Evolutionary conservation across 2,329 filamentous ascomycete genomes (phyloP), one percentile per base, ranked within the genome.

Genomic region (Colletotrichum phormii): DNA sequence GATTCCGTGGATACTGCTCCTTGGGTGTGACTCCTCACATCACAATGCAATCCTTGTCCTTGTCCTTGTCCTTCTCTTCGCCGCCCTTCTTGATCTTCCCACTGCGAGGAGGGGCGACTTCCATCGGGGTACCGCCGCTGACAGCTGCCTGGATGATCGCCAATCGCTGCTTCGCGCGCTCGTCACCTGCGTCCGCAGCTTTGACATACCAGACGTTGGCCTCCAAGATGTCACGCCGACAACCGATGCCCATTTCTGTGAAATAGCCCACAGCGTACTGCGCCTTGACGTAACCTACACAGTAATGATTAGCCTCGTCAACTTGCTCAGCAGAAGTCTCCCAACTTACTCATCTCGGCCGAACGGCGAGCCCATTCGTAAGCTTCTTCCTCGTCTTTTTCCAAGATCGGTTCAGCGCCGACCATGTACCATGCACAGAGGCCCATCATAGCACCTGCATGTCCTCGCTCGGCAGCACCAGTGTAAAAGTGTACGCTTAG

Each of bases 161-260:
- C 65, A 99, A 87, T 31, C 97, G 90, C 78, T 97, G 93, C 81
- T 93, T 96, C 63, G 97, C 97, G 71, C 95, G 91, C 78, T 97
- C 94, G 78, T 98, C 95, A 59, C 96, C 97, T 62, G 94, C 90
- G 76, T 98, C 96, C 18, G 97, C 96, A 5, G 97, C 97, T 82
- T 94, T 94, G 77, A 99, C 96, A 81, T 99, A 99, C 96, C 95
- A 98, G 37, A 98, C 94, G 79, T 99, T 99, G 77, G 97, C 96
- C 82, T 98, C 95, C 55, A 99, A 89, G n/a, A 96, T 92, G 81
- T 99, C 97, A 61, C 95, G 92, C 49, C 95, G 93, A 81, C 95
- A 98, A 62, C 97, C 97, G 77, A 99, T 98, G 75, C 97, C 97
- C 94, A 97, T 98, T 82, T 99, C 97, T 5, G 95, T 98, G 81